These are phyloP conservation scores for Aspergillus ochraceus DNA, from an alignment of 2,329 filamentous ascomycete genomes.

Conservation along the genomic window DNA sequence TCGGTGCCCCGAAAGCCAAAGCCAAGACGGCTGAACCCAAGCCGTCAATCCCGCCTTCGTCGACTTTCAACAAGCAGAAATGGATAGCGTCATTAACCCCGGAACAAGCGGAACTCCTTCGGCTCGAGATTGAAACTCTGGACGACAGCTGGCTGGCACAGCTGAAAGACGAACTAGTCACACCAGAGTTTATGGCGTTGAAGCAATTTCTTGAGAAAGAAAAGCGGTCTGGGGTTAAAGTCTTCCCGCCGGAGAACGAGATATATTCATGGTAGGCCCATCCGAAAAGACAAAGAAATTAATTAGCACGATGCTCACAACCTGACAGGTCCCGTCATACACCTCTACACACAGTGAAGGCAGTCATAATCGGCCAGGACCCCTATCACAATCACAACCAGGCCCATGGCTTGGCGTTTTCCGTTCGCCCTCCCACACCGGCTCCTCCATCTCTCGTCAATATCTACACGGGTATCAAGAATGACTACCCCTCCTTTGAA, in stretches of 20 bases:
- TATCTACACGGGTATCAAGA: conserved; percentile 85
- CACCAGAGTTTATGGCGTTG: conserved; percentile 77
- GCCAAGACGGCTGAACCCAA: conserved; percentile 24
- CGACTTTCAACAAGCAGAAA: conserved; percentile 80
- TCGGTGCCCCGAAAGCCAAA: conserved; percentile 65
- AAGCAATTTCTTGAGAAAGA: conserved; percentile 86
- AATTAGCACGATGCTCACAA: no score
- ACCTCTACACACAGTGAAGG: conserved; percentile 82
- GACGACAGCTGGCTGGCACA: conserved; percentile 88
- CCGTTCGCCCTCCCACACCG: conserved; percentile 81
- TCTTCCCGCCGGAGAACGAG: conserved; percentile 85
- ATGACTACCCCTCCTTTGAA: conserved; percentile 80
- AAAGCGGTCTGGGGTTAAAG: conserved; percentile 68
- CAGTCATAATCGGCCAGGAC: conserved; percentile 92
- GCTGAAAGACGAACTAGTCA: conserved; percentile 81
- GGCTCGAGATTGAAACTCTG: conserved; percentile 88
- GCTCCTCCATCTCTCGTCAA: conserved; percentile 90
- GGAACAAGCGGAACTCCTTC: conserved; percentile 79
- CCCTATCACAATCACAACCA: conserved; percentile 96
- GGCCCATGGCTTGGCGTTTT: conserved; percentile 95
- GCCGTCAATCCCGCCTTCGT: conserved; percentile 15
- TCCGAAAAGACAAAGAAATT: background rate
- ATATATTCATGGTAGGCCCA: conserved; percentile 82
- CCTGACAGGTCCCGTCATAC: conserved; percentile 81
- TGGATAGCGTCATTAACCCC: conserved; percentile 78